These are phyloP conservation scores for Hyaloscypha bicolor DNA, from an alignment of 495 filamentous ascomycete genomes.

Conservation along the genomic window DNA sequence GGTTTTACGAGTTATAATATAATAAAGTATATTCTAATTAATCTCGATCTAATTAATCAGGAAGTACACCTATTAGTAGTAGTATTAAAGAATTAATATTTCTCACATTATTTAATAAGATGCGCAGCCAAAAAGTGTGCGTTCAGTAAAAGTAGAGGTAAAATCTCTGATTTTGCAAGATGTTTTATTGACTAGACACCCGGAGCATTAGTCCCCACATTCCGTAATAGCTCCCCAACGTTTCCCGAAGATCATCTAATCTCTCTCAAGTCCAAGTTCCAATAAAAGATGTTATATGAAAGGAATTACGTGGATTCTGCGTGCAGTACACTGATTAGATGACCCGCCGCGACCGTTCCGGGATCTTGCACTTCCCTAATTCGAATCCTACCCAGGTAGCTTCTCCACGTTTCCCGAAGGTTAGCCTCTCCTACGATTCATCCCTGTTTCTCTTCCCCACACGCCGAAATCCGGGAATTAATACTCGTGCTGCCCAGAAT, in stretches of 20 bases:
- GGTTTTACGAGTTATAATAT: too few species aligned
- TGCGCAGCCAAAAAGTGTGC: too few species aligned
- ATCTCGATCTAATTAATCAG: too few species aligned
- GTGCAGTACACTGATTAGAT: not conserved
- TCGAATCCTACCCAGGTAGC: not conserved
- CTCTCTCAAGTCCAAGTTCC: not conserved
- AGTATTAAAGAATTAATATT: too few species aligned
- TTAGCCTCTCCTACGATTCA: not conserved
- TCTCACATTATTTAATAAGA: too few species aligned
- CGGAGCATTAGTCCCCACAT: not conserved
- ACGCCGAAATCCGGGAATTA: constrained; percentile 2
- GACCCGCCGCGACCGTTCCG: not conserved
- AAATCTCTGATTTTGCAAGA: too few species aligned
- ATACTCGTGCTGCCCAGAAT: not conserved
- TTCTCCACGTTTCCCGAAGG: not conserved
- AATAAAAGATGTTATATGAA: not conserved
- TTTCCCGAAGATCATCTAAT: not conserved
- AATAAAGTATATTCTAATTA: too few species aligned
- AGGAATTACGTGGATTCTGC: not conserved
- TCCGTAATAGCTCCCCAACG: not conserved
- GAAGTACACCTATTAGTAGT: too few species aligned
- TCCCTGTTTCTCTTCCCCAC: not conserved
- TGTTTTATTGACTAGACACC: not conserved
- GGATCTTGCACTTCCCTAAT: not conserved
- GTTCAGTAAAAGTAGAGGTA: too few species aligned